Evolutionary conservation across 257 asterid genomes (phyloP).

Genomic region (Parsonsia alboflavescens): DNA sequence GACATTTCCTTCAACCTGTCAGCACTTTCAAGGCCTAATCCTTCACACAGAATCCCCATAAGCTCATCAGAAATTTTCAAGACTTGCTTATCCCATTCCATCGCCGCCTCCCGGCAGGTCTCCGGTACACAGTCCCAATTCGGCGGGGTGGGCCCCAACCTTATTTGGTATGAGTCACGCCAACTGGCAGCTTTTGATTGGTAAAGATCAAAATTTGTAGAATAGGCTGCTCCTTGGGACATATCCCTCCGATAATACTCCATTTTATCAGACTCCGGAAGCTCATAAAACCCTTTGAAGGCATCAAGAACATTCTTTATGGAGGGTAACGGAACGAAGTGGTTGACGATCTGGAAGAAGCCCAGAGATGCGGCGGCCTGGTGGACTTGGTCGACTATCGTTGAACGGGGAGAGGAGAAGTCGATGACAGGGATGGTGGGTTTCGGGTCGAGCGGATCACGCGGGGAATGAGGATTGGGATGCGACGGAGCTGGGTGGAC

Average conservation of each 20-base stretch:
- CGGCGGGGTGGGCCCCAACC: conserved; percentile 23
- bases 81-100: conserved; percentile 31
- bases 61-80: conserved; percentile 28
- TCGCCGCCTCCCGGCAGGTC: conserved; percentile 17
- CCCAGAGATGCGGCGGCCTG: conserved; percentile 26
- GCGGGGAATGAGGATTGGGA: not conserved
- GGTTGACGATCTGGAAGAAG: conserved; percentile 39
- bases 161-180: conserved; percentile 36
- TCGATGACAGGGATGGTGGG: conserved; percentile 31
- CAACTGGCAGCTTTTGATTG: conserved; percentile 44
- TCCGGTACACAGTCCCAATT: conserved; percentile 34
- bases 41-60: conserved; percentile 33
- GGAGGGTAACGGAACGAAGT: conserved; percentile 17
- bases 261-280: conserved; percentile 23
- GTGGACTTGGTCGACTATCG: conserved; percentile 23
- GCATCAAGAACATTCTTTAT: conserved; percentile 12
- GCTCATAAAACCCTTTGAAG: conserved; percentile 26
- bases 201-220: conserved; percentile 36
- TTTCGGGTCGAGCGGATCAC: not conserved
- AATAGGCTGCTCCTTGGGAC: conserved; percentile 22
- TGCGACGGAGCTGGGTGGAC: conserved; percentile 18
- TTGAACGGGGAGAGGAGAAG: conserved; percentile 25
- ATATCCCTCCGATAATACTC: conserved; percentile 28
- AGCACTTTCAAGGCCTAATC: conserved; percentile 24
- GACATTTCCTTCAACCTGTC: conserved; percentile 27